Evolutionary conservation across 345 rosid species (phyloP).

Genomic region (Odontarrhena argentea): DNA sequence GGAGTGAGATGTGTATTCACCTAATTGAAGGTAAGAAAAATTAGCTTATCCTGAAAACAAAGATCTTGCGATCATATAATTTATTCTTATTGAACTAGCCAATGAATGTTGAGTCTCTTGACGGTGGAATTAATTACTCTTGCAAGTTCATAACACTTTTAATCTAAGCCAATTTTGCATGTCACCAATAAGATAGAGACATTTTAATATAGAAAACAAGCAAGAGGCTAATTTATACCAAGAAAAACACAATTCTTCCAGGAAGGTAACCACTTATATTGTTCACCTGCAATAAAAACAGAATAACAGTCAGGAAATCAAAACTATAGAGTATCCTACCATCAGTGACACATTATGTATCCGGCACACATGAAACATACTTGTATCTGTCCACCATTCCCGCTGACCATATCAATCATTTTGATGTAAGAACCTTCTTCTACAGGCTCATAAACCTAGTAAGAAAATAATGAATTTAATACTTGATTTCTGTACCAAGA

Average conservation of each 20-base stretch:
- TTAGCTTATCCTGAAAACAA: slow-evolving; percentile 13
- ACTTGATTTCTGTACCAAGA: slow-evolving; percentile 18
- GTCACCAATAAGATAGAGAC: slow-evolving; percentile 15
- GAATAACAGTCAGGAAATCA: slow-evolving; percentile 23
- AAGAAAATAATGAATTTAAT: slow-evolving; percentile 33
- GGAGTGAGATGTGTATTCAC: slow-evolving; percentile 99
- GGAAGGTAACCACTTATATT: slow-evolving; percentile 99
- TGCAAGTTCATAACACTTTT: slow-evolving; percentile 2
- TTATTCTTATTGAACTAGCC: background rate
- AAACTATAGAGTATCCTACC: slow-evolving; percentile 13
- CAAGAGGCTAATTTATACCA: slow-evolving; percentile 54
- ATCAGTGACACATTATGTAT: slow-evolving; percentile 6
- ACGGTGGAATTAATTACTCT: background rate
- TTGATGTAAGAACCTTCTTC: slow-evolving; percentile 99
- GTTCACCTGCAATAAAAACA: slow-evolving; percentile 69
- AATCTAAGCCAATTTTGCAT: slow-evolving; percentile 22
- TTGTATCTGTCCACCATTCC: slow-evolving; percentile 95
- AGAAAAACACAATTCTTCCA: slow-evolving; percentile 95
- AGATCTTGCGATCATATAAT: slow-evolving; percentile 8
- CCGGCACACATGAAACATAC: slow-evolving; percentile 43
- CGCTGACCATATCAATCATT: slow-evolving; percentile 99
- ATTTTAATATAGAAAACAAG: slow-evolving; percentile 14
- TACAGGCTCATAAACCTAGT: slow-evolving; percentile 95
- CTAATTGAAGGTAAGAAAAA: slow-evolving; percentile 41
- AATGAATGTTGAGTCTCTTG: slow-evolving; percentile 20